Evolutionary conservation across 2,329 filamentous ascomycete species (phyloP).

Genomic region (Rhytidhysteron rufulum): DNA sequence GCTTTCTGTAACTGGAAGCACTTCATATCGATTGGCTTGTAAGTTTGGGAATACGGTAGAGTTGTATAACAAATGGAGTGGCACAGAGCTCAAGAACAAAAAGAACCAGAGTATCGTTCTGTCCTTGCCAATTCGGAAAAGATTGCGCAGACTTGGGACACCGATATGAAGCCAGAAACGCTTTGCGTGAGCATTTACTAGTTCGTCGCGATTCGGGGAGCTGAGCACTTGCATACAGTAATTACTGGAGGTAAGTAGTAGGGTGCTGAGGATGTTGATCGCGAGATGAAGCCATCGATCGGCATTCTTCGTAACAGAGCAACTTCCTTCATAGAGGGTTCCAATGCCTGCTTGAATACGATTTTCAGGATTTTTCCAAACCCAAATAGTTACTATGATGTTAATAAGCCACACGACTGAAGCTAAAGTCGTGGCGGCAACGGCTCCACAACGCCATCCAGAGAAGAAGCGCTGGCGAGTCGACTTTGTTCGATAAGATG

Average conservation of each 20-base stretch:
- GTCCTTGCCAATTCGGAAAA: not conserved
- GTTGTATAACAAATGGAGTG: slow-evolving; percentile 2
- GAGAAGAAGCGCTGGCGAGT: not conserved
- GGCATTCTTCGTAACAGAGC: not conserved
- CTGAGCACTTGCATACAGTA: slow-evolving; percentile 11
- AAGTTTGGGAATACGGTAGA: not conserved
- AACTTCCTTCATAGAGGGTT: slow-evolving; percentile 3
- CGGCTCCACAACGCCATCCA: slow-evolving; percentile 1
- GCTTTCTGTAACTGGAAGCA: not conserved
- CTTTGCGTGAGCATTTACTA: slow-evolving; percentile 6
- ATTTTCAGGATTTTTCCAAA: not conserved
- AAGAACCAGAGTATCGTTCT: not conserved
- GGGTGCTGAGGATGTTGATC: slow-evolving; percentile 2
- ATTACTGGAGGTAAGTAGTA: slow-evolving; percentile 5
- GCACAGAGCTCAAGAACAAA: not conserved
- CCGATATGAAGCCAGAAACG: slow-evolving; percentile 1
- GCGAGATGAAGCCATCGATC: slow-evolving; percentile 3
- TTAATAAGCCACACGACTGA: not conserved
- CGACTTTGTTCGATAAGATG: not conserved
- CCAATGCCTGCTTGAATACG: not conserved
- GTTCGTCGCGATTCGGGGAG: slow-evolving; percentile 9
- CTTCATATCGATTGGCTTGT: not conserved
- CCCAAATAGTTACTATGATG: slow-evolving; percentile 1
- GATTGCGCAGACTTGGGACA: not conserved
- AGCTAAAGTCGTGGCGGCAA: not conserved